Evolutionary conservation across 2,329 filamentous ascomycete genomes (phyloP).

Genomic region (Stylonectria norvegica): DNA sequence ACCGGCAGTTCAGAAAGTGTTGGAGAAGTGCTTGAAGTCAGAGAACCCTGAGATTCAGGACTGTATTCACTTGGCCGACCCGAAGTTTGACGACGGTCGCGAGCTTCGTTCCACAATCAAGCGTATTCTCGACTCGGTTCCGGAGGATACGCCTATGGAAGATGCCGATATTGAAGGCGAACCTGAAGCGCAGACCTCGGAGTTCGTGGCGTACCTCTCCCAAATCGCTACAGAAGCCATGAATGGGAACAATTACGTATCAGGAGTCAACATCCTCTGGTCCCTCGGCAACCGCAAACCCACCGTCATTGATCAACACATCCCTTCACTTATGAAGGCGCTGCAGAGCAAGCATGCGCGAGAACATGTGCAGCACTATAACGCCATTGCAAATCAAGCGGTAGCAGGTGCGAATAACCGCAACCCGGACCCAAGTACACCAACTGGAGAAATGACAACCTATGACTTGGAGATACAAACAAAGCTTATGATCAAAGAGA

Average conservation of each 20-base stretch:
- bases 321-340: slow-evolving; percentile 84
- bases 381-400: slow-evolving; percentile 52
- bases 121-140: slow-evolving; percentile 83
- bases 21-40: slow-evolving; percentile 84
- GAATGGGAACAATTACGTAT: slow-evolving; percentile 74
- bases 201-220: slow-evolving; percentile 82
- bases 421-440: slow-evolving; percentile 53
- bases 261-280: slow-evolving; percentile 91
- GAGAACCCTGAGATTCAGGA: slow-evolving; percentile 93
- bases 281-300: slow-evolving; percentile 82
- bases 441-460: slow-evolving; percentile 57
- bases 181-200: slow-evolving; percentile 74
- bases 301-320: slow-evolving; percentile 84
- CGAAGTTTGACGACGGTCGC: slow-evolving; percentile 65
- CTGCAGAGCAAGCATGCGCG: slow-evolving; percentile 88
- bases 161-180: slow-evolving; percentile 82
- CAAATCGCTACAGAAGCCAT: slow-evolving; percentile 85
- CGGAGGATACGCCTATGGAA: slow-evolving; percentile 68
- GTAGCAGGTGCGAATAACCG: slow-evolving; percentile 40
- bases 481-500: slow-evolving; percentile 87
- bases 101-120: slow-evolving; percentile 73
- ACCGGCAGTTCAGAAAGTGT: slow-evolving; percentile 73
- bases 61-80: slow-evolving; percentile 73
- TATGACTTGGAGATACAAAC: slow-evolving; percentile 88
- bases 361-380: slow-evolving; percentile 82